Evolutionary conservation across 2,329 filamentous ascomycete species (phyloP).

Genomic region (Lachnellula subtilissima): DNA sequence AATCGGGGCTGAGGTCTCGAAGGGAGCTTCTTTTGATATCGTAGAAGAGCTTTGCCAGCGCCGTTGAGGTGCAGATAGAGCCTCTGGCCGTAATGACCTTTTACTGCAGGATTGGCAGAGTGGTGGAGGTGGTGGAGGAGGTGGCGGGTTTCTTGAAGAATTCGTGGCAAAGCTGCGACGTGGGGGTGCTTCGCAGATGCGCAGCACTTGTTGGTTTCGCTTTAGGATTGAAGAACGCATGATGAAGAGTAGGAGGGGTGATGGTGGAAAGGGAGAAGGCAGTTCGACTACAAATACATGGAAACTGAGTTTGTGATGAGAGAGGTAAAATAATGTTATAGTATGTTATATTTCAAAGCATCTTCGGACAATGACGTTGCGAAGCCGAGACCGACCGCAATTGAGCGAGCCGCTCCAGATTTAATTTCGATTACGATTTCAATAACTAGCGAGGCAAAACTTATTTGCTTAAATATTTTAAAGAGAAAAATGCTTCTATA

Average conservation of each 20-base stretch:
- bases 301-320: not conserved
- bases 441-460: too few relatives aligned
- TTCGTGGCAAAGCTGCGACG: conserved; percentile 10
- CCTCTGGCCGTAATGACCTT: not conserved
- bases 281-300: not conserved
- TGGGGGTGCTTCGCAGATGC: conserved; percentile 2
- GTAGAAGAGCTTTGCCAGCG: conserved; percentile 5
- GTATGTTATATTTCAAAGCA: not conserved
- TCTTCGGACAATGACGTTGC: conserved; percentile 1
- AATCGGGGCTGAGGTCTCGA: not conserved
- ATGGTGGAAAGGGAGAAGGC: not conserved
- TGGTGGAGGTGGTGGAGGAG: not conserved
- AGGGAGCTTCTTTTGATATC: conserved; percentile 1
- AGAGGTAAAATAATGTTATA: not conserved
- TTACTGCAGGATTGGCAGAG: conserved; percentile 11
- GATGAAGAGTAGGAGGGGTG: not conserved
- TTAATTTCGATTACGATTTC: not conserved
- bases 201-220: conserved; percentile 3
- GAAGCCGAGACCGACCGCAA: not conserved
- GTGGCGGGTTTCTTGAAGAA: not conserved
- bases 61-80: not conserved
- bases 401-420: not conserved
- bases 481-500: not conserved
- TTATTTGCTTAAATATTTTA: too few relatives aligned
- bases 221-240: conserved; percentile 12